Base-by-base conservation (phyloP, 2,329 filamentous ascomycete species). In the Aspergillus texensis region DNA sequence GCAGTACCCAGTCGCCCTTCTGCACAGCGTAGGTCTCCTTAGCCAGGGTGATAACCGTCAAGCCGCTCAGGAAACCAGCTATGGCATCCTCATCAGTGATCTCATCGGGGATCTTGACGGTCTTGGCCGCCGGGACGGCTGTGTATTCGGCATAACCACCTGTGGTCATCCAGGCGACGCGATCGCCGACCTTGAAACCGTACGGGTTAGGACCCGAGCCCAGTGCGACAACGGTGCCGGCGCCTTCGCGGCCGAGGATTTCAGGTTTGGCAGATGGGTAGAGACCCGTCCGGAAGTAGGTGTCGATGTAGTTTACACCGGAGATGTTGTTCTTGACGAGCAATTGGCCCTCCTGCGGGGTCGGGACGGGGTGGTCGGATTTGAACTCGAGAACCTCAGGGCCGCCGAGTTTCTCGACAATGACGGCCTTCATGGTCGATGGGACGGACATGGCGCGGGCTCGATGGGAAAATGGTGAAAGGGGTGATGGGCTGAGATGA, bases 291-390 rank as follows among this genome's bases (percentile, higher is more conserved):
- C 94, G 92, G 85, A 94, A 96, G 80, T 97, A 96, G 45, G 86
- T 96, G 79, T 97, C 94, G 72, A 97, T 96, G 80, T 86, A 97
- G 80, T 97, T 97, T 65, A 97, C 82, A 64, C 93, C 94, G 56
- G 90, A 84, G 75, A 86, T 91, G 67, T 89, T 87, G 78, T 96
- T 96, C 79, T 90, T 91, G 63, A 97, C 86, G 4, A 97, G 85
- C 26, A 97, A 79, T 69, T 96, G 84, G 63, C 88, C 89, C n/a
- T 89, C 86, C 41, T 86, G 82, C 2, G 85, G 86, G 57, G 83
- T 80, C 0, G 93, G 92, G 1, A 96, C 86, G 6, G 90, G 88
- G 4, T 93, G 76, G 72, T 92, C 87, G 21, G 87, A 87, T 72
- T 85, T 89, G 78, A 90, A 88, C 72, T 93, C 81, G 24, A 94